Conservation (phyloP, 352 stramenopile species). For the Phytopythium cucurbitacearum region DNA sequence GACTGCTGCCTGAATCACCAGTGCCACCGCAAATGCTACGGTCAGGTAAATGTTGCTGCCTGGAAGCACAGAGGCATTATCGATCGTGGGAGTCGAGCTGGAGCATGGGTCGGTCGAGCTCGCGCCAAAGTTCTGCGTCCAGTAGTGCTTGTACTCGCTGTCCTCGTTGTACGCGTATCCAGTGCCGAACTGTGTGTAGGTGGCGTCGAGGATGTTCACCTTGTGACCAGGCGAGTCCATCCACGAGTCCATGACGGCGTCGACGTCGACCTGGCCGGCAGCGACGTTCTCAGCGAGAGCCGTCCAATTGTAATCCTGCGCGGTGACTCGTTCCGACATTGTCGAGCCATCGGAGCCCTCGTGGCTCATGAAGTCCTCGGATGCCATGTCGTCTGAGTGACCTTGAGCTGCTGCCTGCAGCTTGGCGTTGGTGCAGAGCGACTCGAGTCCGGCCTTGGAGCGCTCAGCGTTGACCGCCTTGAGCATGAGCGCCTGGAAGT, state of each 20-base stretch:
- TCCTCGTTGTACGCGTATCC: neutral
- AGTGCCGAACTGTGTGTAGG: conserved; percentile 9
- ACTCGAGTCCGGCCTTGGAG: conserved; percentile 7
- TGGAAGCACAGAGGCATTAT: too few species aligned
- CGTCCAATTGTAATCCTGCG: conserved; percentile 18
- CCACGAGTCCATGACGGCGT: conserved; percentile 6
- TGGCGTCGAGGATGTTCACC: conserved; percentile 2
- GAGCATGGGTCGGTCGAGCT: too few species aligned
- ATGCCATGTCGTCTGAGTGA: conserved; percentile 28
- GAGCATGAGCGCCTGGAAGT: conserved; percentile 17
- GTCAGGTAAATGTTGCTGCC: too few species aligned
- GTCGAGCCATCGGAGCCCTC: conserved; percentile 17
- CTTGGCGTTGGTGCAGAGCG: conserved; percentile 19
- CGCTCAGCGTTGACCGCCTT: conserved; percentile 14
- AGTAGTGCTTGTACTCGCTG: conserved; percentile 20
- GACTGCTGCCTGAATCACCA: too few species aligned
- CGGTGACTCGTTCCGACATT: conserved; percentile 14
- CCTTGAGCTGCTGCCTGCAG: conserved; percentile 18
- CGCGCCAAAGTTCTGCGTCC: conserved; percentile 24
- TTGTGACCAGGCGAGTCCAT: neutral
- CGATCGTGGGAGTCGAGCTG: too few species aligned
- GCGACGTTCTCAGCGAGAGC: conserved; percentile 12
- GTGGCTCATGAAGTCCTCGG: conserved; percentile 28
- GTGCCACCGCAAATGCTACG: too few species aligned
- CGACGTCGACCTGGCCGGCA: conserved; percentile 7